Conservation (phyloP, 768 basidiomycete species). For the Coprinopsis marcescibilis region DNA sequence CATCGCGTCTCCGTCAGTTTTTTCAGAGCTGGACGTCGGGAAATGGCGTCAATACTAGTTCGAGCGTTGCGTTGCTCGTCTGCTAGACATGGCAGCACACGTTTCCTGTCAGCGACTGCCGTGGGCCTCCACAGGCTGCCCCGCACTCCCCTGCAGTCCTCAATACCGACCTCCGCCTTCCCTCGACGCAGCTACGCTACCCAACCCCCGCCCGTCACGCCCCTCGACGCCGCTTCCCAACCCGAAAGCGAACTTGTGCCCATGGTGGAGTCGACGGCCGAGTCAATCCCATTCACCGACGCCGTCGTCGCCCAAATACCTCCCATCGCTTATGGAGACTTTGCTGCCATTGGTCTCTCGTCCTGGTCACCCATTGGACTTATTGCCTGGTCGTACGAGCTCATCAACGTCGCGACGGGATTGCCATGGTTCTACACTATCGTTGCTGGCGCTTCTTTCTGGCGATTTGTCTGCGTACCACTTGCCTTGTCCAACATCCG, state of each 20-base stretch:
- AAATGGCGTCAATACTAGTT: no score
- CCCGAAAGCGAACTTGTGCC: not conserved
- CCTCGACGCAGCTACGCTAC: not conserved
- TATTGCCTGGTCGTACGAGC: conserved; percentile 57
- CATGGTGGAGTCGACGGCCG: conserved; percentile 5
- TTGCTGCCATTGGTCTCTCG: conserved; percentile 60
- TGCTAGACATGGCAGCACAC: no score
- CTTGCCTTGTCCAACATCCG: conserved; percentile 51
- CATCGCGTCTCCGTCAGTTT: no score
- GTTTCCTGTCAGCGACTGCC: no score
- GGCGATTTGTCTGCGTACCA: conserved; percentile 58
- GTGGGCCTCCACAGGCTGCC: no score
- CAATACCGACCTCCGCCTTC: no score
- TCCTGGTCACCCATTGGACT: conserved; percentile 63
- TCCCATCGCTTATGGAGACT: conserved; percentile 65
- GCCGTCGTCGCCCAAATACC: conserved; percentile 26
- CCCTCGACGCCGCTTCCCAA: not conserved
- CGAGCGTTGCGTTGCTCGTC: no score
- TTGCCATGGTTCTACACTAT: conserved; percentile 86
- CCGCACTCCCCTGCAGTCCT: no score
- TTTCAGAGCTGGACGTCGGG: no score
- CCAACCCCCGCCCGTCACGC: not conserved
- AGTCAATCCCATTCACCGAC: conserved; percentile 16
- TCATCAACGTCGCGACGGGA: conserved; percentile 61
- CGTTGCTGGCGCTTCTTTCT: conserved; percentile 53